phyloP scores from a whole-genome alignment of 2,329 filamentous ascomycete genomes.

The Gaeumannomyces tritici region DNA sequence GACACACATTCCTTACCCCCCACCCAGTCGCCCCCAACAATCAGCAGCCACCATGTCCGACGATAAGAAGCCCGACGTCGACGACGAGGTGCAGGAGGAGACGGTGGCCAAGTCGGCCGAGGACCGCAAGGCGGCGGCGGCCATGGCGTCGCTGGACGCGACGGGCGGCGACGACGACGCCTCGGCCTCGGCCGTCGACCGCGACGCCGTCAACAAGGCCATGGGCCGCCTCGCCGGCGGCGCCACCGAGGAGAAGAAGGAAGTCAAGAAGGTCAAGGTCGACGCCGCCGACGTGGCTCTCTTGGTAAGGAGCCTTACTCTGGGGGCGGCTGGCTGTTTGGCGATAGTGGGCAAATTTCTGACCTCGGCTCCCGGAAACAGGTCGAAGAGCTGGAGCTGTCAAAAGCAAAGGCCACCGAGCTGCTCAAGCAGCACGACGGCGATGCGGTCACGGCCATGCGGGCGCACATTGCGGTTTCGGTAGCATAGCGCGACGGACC shows the following conservation, averaged over 20 bases:
- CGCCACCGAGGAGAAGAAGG: conserved; percentile 25
- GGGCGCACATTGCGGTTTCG: conserved; percentile 34
- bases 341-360: too few species aligned
- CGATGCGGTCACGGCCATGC: conserved; percentile 57
- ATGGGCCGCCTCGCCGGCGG: conserved; percentile 47
- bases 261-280: conserved; percentile 59
- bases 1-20: too few species aligned
- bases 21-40: background rate
- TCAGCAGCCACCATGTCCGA: conserved; percentile 41
- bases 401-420: conserved; percentile 65
- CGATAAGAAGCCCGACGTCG: conserved; percentile 48
- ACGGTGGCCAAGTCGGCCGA: conserved; percentile 55
- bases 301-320: too few species aligned
- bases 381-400: conserved; percentile 63
- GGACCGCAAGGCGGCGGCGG: conserved; percentile 67
- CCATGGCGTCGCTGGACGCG: conserved; percentile 59
- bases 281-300: conserved; percentile 62
- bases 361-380: conserved; percentile 21
- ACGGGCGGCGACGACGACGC: conserved; percentile 36
- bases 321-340: too few species aligned
- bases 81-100: conserved; percentile 38
- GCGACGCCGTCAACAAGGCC: conserved; percentile 61
- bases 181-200: conserved; percentile 49
- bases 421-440: conserved; percentile 64
- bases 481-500: background rate